These are phyloP conservation scores for Cyclocybe cylindracea DNA, from an alignment of 768 basidiomycete genomes.

Conservation along the genomic window DNA sequence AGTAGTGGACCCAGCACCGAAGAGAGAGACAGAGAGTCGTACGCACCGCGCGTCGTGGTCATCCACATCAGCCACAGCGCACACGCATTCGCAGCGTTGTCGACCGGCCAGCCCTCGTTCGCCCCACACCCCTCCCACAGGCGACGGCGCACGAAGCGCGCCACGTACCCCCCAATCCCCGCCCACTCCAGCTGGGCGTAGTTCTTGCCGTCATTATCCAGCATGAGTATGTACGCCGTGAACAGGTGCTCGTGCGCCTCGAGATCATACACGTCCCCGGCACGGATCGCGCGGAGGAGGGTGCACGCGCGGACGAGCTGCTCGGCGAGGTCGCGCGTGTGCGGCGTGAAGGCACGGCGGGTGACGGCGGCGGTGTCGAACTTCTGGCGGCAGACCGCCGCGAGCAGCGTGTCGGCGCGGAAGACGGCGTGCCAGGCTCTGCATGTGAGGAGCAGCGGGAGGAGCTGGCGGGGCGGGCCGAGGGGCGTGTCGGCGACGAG, in stretches of 20 bases:
- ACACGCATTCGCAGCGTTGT: conserved; percentile 48
- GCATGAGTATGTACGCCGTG: conserved; percentile 53
- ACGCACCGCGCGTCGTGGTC: conserved; percentile 50
- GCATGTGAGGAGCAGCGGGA: conserved; percentile 51
- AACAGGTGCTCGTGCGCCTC: conserved; percentile 43
- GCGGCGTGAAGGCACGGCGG: conserved; percentile 49
- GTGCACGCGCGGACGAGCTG: conserved; percentile 37
- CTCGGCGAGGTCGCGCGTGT: conserved; percentile 27
- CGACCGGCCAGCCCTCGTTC: conserved; percentile 58
- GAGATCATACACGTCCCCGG: conserved; percentile 18
- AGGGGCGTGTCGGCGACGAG: conserved; percentile 40
- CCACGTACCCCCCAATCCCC: conserved; percentile 46
- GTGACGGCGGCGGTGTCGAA: conserved; percentile 56
- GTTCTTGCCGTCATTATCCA: conserved; percentile 73
- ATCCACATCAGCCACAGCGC: conserved; percentile 70
- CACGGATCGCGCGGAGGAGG: conserved; percentile 41
- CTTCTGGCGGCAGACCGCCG: conserved; percentile 51
- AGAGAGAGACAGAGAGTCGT: not conserved
- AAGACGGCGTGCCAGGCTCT: conserved; percentile 39
- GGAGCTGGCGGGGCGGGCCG: conserved; percentile 47
- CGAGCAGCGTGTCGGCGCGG: conserved; percentile 42
- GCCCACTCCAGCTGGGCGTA: conserved; percentile 54
- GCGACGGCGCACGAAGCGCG: conserved; percentile 42
- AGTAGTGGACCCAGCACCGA: not conserved
- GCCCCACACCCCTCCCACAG: conserved; percentile 39